phyloP scores from a whole-genome alignment of 176 grass and related monocot genomes.

The Elaeis guineensis region DNA sequence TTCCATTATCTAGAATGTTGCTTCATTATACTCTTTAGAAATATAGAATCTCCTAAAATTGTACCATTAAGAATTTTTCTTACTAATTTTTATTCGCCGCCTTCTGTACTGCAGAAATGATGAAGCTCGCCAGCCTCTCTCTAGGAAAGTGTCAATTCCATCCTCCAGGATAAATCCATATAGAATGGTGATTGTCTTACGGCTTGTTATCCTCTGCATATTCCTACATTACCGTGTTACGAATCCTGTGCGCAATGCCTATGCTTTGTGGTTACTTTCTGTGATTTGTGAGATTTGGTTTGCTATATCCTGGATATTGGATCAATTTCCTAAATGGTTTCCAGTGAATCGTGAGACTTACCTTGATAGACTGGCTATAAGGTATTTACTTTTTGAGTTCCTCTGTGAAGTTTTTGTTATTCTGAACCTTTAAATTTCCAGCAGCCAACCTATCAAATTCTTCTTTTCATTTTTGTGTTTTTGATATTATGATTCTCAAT shows the following conservation, averaged over 20 bases:
- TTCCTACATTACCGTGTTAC: constrained; percentile 7
- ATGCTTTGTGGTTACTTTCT: constrained; percentile 68
- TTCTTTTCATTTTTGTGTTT: too few species aligned
- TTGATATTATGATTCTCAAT: too few species aligned
- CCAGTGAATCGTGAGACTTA: constrained; percentile 98
- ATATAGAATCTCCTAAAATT: too few species aligned
- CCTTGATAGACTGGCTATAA: constrained; percentile 89
- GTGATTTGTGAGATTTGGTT: constrained; percentile 99
- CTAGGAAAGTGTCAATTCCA: constrained; percentile 84
- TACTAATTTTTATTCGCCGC: not conserved
- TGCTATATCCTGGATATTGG: constrained; percentile 93
- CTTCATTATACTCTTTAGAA: too few species aligned
- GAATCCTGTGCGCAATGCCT: not conserved
- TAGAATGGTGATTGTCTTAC: constrained; percentile 12
- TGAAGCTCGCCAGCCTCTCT: constrained; percentile 91
- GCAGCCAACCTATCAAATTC: too few species aligned
- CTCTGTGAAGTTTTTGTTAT: not conserved
- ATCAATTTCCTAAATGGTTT: constrained; percentile 99
- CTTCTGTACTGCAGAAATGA: constrained; percentile 68
- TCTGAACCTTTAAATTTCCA: too few species aligned
- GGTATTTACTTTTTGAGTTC: constrained; percentile 43
- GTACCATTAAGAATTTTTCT: too few species aligned
- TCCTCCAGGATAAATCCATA: constrained; percentile 94
- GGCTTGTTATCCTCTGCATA: constrained; percentile 7
- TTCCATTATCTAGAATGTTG: too few species aligned